A percentile compares a stretch with the other conserved stretches of the same genome.
These are phyloP conservation scores for Lasiodiplodia hormozganensis DNA, from an alignment of 2,329 filamentous ascomycete species.

Conservation along the genomic window DNA sequence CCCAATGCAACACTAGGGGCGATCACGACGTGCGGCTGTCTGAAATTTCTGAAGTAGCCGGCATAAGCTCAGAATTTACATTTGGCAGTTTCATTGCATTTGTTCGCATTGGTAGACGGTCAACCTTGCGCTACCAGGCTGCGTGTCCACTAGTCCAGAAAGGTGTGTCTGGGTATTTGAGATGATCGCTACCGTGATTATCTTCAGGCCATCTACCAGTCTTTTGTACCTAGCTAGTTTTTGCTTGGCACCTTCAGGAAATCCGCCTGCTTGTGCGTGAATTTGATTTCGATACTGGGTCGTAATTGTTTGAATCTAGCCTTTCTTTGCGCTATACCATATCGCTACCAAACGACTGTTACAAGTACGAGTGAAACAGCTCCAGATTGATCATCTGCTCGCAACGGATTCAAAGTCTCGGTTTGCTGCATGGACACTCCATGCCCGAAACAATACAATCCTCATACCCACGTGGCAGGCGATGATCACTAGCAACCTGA, in stretches of 20 bases:
- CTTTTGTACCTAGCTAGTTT: too few species aligned
- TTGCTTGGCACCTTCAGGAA: too few species aligned
- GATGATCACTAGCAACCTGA: slow-evolving; percentile 8
- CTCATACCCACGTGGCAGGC: slow-evolving; percentile 1
- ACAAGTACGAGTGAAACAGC: too few species aligned
- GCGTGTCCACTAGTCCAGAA: neutral
- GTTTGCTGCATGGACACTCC: neutral
- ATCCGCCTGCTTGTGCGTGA: too few species aligned
- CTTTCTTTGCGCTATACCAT: neutral
- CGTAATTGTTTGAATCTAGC: neutral
- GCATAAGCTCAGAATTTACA: neutral
- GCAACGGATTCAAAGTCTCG: too few species aligned
- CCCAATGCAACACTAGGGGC: too few species aligned
- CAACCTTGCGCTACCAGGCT: neutral
- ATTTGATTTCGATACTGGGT: too few species aligned
- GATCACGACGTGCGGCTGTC: neutral
- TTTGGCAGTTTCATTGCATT: neutral
- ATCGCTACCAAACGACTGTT: neutral
- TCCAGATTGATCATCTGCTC: too few species aligned
- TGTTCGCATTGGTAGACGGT: neutral
- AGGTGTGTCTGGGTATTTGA: neutral
- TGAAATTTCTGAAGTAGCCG: neutral
- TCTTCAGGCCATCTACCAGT: too few species aligned
- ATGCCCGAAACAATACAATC: neutral
- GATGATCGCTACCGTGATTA: too few species aligned